Percentiles rank a stretch among this genome's conserved stretches.
These are phyloP conservation scores for Kwoniella sp. DNA, from an alignment of 768 basidiomycete genomes.

Conservation along the genomic window DNA sequence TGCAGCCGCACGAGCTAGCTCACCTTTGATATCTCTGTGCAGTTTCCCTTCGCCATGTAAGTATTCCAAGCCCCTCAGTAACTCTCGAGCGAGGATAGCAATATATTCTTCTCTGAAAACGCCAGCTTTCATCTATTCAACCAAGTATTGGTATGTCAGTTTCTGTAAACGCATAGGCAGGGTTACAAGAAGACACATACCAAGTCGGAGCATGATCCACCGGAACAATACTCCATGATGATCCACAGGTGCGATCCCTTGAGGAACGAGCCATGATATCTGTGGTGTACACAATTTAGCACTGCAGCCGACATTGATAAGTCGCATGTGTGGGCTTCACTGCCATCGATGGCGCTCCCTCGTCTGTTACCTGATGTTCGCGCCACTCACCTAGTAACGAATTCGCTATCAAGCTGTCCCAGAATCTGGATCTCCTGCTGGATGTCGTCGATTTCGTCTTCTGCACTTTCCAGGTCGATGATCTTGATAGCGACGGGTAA, in stretches of 20 bases:
- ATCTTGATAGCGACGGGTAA: slow-evolving; percentile 99
- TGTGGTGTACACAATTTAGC: slow-evolving; percentile 37
- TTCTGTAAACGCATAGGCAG: too few species aligned
- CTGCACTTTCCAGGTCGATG: slow-evolving; percentile 97
- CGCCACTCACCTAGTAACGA: slow-evolving; percentile 83
- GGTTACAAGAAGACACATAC: too few species aligned
- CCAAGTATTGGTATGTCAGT: slow-evolving; percentile 7
- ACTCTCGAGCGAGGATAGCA: slow-evolving; percentile 90
- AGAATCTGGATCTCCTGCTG: slow-evolving; percentile 97
- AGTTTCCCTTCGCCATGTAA: slow-evolving; percentile 94
- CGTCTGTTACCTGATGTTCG: too few species aligned
- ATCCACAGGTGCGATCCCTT: slow-evolving; percentile 98
- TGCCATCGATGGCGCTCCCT: too few species aligned
- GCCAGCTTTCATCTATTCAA: slow-evolving; percentile 88
- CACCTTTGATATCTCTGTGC: slow-evolving; percentile 99
- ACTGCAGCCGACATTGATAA: too few species aligned
- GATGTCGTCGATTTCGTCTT: slow-evolving; percentile 99
- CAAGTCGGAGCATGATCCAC: slow-evolving; percentile 95
- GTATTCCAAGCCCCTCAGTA: slow-evolving; percentile 89
- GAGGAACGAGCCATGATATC: slow-evolving; percentile 94
- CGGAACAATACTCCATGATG: slow-evolving; percentile 96
- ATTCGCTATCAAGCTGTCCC: slow-evolving; percentile 90
- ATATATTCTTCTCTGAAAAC: slow-evolving; percentile 98
- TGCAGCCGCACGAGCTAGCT: slow-evolving; percentile 8
- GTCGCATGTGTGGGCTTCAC: too few species aligned